Base-by-base conservation (phyloP, 768 basidiomycete genomes). In the Auricularia auricula-judae region DNA sequence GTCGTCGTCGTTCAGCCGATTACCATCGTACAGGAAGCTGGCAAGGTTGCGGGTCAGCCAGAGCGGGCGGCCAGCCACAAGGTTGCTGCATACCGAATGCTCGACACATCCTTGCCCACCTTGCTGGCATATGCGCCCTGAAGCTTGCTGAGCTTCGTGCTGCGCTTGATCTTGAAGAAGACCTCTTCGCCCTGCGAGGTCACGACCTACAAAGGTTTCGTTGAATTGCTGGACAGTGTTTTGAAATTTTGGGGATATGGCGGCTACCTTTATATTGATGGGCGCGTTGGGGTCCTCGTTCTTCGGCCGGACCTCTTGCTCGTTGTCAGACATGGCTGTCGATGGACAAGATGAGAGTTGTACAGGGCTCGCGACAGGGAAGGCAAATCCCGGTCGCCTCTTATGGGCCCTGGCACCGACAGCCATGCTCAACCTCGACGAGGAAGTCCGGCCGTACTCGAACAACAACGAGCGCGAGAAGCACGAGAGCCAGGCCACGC, bases 101-200 rank as follows among this genome's bases (percentile, higher is more conserved):
- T 89, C 68, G 72, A 69, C 21, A 93, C 88, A 68, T 95, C 92
- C 75, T 93, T 93, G 65, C 93, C 93, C 16, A 96, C 92, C 72
- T 94, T 93, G 73, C 80, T 85, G 64, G 93, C 93, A 76, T 97
- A 97, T 54, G 93, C 93, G 66, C 85, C 89, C 73, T 93, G 91
- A 33, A 96, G 83, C 79, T 96, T 97, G 81, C 86, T 89, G 69
- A 97, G 77, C 79, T 89, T 93, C 54, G 93, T 95, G 75, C 83
- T 89, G 72, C 88, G 85, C 78, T 95, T 97, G 78, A 97, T 95
- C 82, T 97, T 96, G 83, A 97, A 97, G 77, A 89, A 96, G 34
- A 96, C 91, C 74, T 95, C 93, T 39, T 94, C 91, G 65, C 91
- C 91, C 12, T 77, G 74, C 43, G 88, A 81, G 68, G 83, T 86